A percentile compares a stretch with the other conserved stretches of the same genome.
Evolutionary conservation across 257 asterid genomes (phyloP).

Genomic region (Gardenia jasminoides): DNA sequence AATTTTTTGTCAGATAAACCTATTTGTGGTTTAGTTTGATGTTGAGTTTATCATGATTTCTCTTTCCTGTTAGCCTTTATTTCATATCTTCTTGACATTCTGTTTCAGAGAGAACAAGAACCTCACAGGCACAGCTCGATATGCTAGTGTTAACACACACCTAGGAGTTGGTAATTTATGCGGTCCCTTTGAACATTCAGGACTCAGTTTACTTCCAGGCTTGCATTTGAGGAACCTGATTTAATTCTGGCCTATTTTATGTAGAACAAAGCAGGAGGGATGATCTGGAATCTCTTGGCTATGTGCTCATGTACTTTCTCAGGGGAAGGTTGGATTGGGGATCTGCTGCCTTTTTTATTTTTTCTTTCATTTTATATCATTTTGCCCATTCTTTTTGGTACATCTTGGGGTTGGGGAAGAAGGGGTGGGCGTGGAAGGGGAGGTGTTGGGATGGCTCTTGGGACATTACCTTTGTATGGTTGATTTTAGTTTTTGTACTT

Average conservation of each 20-base stretch:
- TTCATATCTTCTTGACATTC: background rate
- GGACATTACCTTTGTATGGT: background rate
- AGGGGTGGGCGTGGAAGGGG: no score
- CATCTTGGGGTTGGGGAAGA: background rate
- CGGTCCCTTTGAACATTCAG: background rate
- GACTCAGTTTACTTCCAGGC: constrained; percentile 2
- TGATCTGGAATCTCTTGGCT: constrained; percentile 97
- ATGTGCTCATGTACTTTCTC: constrained; percentile 93
- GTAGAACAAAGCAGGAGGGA: constrained; percentile 98
- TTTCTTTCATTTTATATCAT: background rate
- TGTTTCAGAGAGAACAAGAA: constrained; percentile 88
- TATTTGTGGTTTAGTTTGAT: background rate
- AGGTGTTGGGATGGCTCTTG: background rate
- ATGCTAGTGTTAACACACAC: constrained; percentile 95
- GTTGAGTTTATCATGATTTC: background rate
- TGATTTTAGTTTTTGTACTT: background rate
- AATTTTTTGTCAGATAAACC: background rate
- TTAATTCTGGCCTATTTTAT: constrained; percentile 19
- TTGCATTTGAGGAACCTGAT: background rate
- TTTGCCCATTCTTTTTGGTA: constrained; percentile 1
- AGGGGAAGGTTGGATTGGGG: constrained; percentile 73
- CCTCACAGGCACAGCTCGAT: constrained; percentile 95
- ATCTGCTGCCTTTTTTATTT: constrained; percentile 3
- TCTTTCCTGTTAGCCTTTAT: background rate
- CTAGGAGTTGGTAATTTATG: constrained; percentile 81